Percentiles rank a stretch among this genome's conserved stretches.
These are phyloP conservation scores for Letharia lupina DNA, from an alignment of 495 filamentous ascomycete genomes.

Conservation along the genomic window DNA sequence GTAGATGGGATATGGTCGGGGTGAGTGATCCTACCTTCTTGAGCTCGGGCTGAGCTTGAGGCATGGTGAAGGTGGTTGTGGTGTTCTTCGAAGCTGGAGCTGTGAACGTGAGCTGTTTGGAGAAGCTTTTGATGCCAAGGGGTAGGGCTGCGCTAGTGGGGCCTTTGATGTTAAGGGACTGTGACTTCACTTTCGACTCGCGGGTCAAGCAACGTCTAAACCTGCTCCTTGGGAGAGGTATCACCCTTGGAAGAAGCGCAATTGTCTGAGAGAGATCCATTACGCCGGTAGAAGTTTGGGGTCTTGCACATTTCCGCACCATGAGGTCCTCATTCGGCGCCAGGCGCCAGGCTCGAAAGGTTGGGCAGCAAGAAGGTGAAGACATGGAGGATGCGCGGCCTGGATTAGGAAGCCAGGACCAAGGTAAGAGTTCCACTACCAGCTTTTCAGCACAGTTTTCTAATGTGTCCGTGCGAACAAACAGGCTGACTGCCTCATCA, in stretches of 20 bases:
- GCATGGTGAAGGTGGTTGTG: slow-evolving; percentile 48
- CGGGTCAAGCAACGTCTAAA: not conserved
- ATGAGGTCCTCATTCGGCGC: slow-evolving; percentile 61
- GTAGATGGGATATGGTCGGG: not conserved
- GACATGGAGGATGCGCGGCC: not conserved
- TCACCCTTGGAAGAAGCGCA: not conserved
- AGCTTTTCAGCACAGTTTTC: not conserved
- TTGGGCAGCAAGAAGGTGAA: slow-evolving; percentile 48
- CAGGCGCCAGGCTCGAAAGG: slow-evolving; percentile 65
- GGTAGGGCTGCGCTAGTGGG: slow-evolving; percentile 9
- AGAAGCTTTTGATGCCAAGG: too few species aligned
- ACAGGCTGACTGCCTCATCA: slow-evolving; percentile 23
- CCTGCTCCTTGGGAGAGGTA: not conserved
- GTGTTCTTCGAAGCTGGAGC: too few species aligned
- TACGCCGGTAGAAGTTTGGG: not conserved
- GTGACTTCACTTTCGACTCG: not conserved
- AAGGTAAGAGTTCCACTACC: slow-evolving; percentile 26
- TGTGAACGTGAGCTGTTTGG: too few species aligned
- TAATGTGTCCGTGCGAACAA: slow-evolving; percentile 9
- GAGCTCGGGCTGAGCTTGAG: slow-evolving; percentile 96
- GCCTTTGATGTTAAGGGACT: not conserved
- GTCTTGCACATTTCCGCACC: not conserved
- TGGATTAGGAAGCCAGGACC: slow-evolving; percentile 15
- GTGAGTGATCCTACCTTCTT: slow-evolving; percentile 65
- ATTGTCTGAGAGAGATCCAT: not conserved